Evolutionary conservation across 2,329 filamentous ascomycete genomes (phyloP).

Genomic region (Elsinoe fawcettii): DNA sequence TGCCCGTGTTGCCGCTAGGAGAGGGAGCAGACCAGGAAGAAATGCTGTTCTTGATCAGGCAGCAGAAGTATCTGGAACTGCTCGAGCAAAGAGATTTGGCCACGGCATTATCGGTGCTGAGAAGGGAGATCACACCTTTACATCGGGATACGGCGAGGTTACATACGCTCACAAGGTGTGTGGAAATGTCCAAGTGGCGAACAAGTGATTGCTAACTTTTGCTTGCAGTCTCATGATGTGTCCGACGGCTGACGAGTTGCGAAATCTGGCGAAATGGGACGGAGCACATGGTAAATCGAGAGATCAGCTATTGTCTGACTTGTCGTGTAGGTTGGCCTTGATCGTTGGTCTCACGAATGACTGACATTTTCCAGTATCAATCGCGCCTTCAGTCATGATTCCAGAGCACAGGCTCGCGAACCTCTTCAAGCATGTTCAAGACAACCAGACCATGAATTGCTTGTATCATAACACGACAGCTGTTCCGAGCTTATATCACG

Average conservation of each 20-base stretch:
- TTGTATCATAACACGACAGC: conserved; percentile 76
- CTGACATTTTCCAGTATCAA: conserved; percentile 54
- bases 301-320: conserved; percentile 63
- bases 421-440: conserved; percentile 75
- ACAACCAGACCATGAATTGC: conserved; percentile 73
- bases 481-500: conserved; percentile 77
- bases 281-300: conserved; percentile 70
- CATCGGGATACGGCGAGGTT: conserved; percentile 69
- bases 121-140: conserved; percentile 79
- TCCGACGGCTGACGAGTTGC: conserved; percentile 66
- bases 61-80: conserved; percentile 91
- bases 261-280: conserved; percentile 73
- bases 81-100: conserved; percentile 68
- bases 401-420: conserved; percentile 80
- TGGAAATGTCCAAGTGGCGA: background rate
- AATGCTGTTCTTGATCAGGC: conserved; percentile 81
- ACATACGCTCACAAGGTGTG: conserved; percentile 69
- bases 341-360: background rate
- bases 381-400: conserved; percentile 95
- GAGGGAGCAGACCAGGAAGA: conserved; percentile 66
- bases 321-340: conserved; percentile 61
- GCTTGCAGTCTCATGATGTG: conserved; percentile 76
- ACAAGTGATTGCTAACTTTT: background rate
- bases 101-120: conserved; percentile 71
- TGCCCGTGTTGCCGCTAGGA: conserved; percentile 60